phyloP scores from a whole-genome alignment of 2,329 filamentous ascomycete species.

The Metarhizium anisopliae region DNA sequence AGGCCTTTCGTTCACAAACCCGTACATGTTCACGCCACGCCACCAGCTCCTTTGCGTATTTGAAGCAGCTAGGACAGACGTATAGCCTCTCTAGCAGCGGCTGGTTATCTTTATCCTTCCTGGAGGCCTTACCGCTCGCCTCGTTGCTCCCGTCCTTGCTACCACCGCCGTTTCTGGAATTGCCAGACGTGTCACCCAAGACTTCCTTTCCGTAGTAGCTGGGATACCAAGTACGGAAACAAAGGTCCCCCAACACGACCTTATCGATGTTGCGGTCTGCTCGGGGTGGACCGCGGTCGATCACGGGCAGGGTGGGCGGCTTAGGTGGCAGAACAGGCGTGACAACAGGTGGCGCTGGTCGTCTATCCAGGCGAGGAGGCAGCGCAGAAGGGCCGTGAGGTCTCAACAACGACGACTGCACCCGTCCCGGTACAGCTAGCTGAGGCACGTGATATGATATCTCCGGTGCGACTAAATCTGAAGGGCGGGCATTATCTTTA shows the following conservation, averaged over 20 bases:
- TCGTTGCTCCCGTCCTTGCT: conserved; percentile 21
- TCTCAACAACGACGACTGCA: conserved; percentile 21
- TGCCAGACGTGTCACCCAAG: conserved; percentile 38
- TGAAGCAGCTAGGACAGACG: conserved; percentile 90
- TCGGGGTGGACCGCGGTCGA: conserved; percentile 27
- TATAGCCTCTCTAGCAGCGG: conserved; percentile 61
- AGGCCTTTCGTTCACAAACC: conserved; percentile 42
- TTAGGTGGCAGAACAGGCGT: conserved; percentile 28
- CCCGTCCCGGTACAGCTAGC: conserved; percentile 15
- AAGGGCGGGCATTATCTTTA: conserved; percentile 19
- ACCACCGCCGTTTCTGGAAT: conserved; percentile 13
- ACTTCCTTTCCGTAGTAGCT: conserved; percentile 77
- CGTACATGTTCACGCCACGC: conserved; percentile 50
- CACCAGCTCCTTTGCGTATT: conserved; percentile 63
- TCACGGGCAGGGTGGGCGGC: conserved; percentile 17
- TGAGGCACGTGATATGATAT: conserved; percentile 31
- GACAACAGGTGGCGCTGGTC: conserved; percentile 16
- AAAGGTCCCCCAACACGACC: conserved; percentile 74
- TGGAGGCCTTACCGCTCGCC: conserved; percentile 17
- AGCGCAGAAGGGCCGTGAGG: conserved; percentile 24
- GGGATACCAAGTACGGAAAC: conserved; percentile 86
- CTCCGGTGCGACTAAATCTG: conserved; percentile 30
- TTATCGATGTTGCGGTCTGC: conserved; percentile 73
- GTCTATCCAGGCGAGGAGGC: conserved; percentile 20
- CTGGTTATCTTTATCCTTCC: conserved; percentile 24